Evolutionary conservation across 1,284 basidiomycete species (phyloP).

Genomic region (Stygiomarasmius scandens): DNA sequence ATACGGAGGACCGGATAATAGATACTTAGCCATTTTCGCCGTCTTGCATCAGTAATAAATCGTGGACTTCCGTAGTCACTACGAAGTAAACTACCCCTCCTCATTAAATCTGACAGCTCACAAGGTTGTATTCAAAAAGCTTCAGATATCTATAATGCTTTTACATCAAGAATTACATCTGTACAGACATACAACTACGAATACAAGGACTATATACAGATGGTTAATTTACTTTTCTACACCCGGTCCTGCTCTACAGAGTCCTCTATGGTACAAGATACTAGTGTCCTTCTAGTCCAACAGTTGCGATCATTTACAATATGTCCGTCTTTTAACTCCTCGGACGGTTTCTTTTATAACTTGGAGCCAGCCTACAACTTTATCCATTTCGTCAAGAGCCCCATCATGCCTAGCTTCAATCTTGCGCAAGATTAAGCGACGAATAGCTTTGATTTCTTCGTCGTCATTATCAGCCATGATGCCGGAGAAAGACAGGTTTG

Average conservation of each 20-base stretch:
- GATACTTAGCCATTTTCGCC: too few species aligned
- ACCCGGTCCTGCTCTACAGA: background rate
- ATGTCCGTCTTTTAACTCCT: conserved; percentile 54
- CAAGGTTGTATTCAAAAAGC: too few species aligned
- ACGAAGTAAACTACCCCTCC: too few species aligned
- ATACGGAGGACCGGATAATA: too few species aligned
- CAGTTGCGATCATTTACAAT: conserved; percentile 14
- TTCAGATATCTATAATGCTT: too few species aligned
- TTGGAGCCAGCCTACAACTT: conserved; percentile 56
- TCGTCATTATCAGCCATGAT: conserved; percentile 49
- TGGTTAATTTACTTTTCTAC: background rate
- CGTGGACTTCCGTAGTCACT: too few species aligned
- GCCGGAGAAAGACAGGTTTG: conserved; percentile 36
- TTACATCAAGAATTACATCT: background rate
- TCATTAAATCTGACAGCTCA: too few species aligned
- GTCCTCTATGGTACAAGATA: background rate
- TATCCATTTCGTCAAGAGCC: conserved; percentile 67
- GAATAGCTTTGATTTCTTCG: conserved; percentile 59
- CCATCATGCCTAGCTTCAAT: conserved; percentile 58
- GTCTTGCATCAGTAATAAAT: too few species aligned
- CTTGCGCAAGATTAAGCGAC: conserved; percentile 62
- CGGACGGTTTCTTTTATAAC: conserved; percentile 64
- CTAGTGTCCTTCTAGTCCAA: background rate
- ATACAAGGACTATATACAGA: background rate
- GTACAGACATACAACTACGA: background rate